Evolutionary conservation across 768 basidiomycete species (phyloP).

Genomic region (Boletus pseudo-olivaceus): DNA sequence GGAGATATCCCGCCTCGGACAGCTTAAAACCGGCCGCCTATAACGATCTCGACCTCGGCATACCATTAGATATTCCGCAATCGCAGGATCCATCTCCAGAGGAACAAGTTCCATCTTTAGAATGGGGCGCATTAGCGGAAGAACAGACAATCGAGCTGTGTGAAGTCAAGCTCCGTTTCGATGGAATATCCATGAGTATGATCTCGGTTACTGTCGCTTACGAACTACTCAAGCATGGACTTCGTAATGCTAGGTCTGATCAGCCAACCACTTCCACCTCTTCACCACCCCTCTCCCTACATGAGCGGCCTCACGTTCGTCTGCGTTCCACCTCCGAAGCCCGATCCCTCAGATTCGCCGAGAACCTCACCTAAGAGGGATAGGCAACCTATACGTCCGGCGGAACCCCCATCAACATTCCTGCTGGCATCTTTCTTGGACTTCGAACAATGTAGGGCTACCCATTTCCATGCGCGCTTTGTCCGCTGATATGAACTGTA

Average conservation of each 20-base stretch:
- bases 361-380: conserved; percentile 29
- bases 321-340: conserved; percentile 32
- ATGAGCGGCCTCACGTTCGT: conserved; percentile 49
- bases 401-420: conserved; percentile 38
- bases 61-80: conserved; percentile 26
- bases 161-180: conserved; percentile 52
- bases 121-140: conserved; percentile 59
- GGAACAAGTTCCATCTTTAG: conserved; percentile 23
- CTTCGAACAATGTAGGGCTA: conserved; percentile 55
- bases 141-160: conserved; percentile 58
- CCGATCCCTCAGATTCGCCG: conserved; percentile 24
- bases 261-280: conserved; percentile 43
- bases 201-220: not conserved
- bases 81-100: conserved; percentile 15
- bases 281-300: conserved; percentile 36
- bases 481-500: not conserved
- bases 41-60: conserved; percentile 42
- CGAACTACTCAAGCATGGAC: conserved; percentile 1
- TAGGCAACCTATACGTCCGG: conserved; percentile 17
- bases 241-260: conserved; percentile 34
- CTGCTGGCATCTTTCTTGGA: conserved; percentile 55
- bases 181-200: conserved; percentile 45
- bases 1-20: conserved; percentile 41
- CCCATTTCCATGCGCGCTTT: not conserved
- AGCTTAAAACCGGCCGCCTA: conserved; percentile 24